Evolutionary conservation across 1,284 basidiomycete genomes (phyloP).

Genomic region (Marasmius sp.): DNA sequence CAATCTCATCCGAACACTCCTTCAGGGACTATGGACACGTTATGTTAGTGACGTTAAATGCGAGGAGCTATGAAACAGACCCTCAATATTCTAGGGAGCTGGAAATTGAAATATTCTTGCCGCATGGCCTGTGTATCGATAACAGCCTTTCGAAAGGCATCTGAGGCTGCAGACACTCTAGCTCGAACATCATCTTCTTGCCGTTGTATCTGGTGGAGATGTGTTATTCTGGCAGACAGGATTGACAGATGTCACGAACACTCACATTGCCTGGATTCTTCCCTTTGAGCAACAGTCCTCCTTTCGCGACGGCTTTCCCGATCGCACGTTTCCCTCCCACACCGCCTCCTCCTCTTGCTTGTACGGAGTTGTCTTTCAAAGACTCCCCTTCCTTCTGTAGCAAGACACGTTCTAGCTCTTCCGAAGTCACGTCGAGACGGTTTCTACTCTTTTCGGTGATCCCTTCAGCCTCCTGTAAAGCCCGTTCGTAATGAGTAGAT

Average conservation of each 20-base stretch:
- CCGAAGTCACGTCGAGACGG: conserved; percentile 87
- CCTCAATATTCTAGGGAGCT: conserved; percentile 89
- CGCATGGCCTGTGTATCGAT: conserved; percentile 86
- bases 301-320: conserved; percentile 89
- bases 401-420: conserved; percentile 93
- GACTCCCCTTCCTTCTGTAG: conserved; percentile 94
- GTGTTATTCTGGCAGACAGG: conserved; percentile 9
- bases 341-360: conserved; percentile 49
- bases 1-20: conserved; percentile 94
- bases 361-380: conserved; percentile 75
- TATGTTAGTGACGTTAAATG: conserved; percentile 4
- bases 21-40: conserved; percentile 73
- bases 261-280: conserved; percentile 89
- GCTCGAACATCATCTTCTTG: conserved; percentile 94
- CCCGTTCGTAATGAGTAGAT: conserved; percentile 83
- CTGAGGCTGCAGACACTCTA: conserved; percentile 83
- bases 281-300: conserved; percentile 87
- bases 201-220: conserved; percentile 67
- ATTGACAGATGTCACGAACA: conserved; percentile 12
- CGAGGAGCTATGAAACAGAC: conserved; percentile 46
- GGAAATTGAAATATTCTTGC: conserved; percentile 98
- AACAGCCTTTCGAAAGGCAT: conserved; percentile 91
- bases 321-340: conserved; percentile 74
- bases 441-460: conserved; percentile 88
- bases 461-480: conserved; percentile 86